phyloP scores from a whole-genome alignment of 1,284 basidiomycete genomes.

The Cryptococcus depauperatus region DNA sequence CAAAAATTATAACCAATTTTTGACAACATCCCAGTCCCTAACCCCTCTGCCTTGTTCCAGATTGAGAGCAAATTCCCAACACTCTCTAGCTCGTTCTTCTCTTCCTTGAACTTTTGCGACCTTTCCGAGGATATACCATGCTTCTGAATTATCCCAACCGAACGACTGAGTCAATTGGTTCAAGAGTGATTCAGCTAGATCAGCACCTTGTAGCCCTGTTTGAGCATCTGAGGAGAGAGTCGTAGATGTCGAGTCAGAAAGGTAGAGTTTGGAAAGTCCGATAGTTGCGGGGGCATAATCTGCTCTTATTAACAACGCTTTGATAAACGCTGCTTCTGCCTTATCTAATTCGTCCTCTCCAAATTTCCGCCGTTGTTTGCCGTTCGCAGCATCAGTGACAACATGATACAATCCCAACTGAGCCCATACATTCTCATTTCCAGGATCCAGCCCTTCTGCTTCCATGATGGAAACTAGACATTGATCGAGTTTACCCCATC shows the following conservation, averaged over 20 bases:
- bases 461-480: constrained; percentile 86
- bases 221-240: not conserved
- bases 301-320: constrained; percentile 68
- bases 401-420: constrained; percentile 75
- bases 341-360: not conserved
- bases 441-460: constrained; percentile 80
- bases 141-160: constrained; percentile 84
- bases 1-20: constrained; percentile 16
- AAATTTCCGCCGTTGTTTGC: not conserved
- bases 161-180: constrained; percentile 45
- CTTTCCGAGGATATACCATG: constrained; percentile 80
- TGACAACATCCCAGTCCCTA: constrained; percentile 35
- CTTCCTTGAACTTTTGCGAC: constrained; percentile 67
- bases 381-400: not conserved
- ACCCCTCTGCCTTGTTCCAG: constrained; percentile 54
- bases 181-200: constrained; percentile 60
- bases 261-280: constrained; percentile 65
- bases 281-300: constrained; percentile 69
- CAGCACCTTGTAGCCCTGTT: constrained; percentile 37
- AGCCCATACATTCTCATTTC: constrained; percentile 85
- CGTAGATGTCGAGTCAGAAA: constrained; percentile 34
- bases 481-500: constrained; percentile 81
- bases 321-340: constrained; percentile 57
- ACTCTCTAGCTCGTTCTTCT: constrained; percentile 62
- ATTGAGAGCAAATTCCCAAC: constrained; percentile 61